Evolutionary conservation across 2,329 filamentous ascomycete genomes (phyloP).

Genomic region (Neonectria punicea): DNA sequence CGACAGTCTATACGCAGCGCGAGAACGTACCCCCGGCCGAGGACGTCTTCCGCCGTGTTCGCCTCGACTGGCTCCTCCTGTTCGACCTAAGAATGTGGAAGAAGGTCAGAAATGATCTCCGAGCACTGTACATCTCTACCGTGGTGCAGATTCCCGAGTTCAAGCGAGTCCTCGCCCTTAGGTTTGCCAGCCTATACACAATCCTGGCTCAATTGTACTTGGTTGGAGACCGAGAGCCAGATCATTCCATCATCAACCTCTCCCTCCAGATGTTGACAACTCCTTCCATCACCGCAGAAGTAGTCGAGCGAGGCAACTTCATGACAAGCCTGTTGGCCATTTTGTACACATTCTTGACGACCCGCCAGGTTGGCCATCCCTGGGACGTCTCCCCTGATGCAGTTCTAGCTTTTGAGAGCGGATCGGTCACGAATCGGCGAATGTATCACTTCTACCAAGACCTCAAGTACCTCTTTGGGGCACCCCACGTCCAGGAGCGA

Average conservation of each 20-base stretch:
- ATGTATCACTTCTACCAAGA: slow-evolving; percentile 99
- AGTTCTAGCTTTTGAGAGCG: slow-evolving; percentile 91
- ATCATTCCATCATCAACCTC: slow-evolving; percentile 98
- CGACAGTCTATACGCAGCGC: slow-evolving; percentile 72
- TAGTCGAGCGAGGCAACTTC: slow-evolving; percentile 95
- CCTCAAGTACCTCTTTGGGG: slow-evolving; percentile 88
- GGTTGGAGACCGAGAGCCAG: slow-evolving; percentile 94
- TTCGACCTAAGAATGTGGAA: slow-evolving; percentile 98
- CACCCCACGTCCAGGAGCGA: slow-evolving; percentile 86
- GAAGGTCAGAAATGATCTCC: slow-evolving; percentile 87
- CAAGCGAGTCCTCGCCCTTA: slow-evolving; percentile 89
- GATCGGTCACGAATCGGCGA: slow-evolving; percentile 91
- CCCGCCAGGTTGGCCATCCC: slow-evolving; percentile 93
- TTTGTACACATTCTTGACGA: slow-evolving; percentile 96
- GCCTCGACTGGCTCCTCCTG: slow-evolving; percentile 92
- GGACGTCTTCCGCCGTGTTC: slow-evolving; percentile 87
- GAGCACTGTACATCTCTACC: slow-evolving; percentile 94
- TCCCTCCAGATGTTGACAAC: slow-evolving; percentile 97
- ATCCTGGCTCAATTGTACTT: slow-evolving; percentile 93
- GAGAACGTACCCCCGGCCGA: slow-evolving; percentile 78
- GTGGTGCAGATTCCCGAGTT: slow-evolving; percentile 96
- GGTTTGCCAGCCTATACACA: slow-evolving; percentile 96
- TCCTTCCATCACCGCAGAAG: slow-evolving; percentile 94
- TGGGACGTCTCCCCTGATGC: slow-evolving; percentile 88
- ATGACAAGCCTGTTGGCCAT: slow-evolving; percentile 95